Evolutionary conservation across 2,329 filamentous ascomycete genomes (phyloP).

Genomic region (Stromatinia cepivora): DNA sequence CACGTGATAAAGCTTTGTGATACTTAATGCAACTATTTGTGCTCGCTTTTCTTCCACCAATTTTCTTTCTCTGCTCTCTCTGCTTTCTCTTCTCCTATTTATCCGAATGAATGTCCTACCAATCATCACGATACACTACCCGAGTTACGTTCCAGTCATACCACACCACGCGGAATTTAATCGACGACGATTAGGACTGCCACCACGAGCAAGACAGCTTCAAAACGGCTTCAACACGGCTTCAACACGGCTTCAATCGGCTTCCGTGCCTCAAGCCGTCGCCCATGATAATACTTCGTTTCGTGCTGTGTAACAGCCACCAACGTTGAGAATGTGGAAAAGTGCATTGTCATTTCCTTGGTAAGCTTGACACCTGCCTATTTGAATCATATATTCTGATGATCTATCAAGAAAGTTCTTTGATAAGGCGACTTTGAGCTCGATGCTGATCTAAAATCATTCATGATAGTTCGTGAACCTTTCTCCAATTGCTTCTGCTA

Average conservation of each 20-base stretch:
- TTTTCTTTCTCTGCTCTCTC: not conserved
- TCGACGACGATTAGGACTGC: not conserved
- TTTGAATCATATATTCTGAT: not conserved
- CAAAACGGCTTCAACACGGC: not conserved
- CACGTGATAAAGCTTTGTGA: not conserved
- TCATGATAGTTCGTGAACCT: not conserved
- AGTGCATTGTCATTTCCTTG: not conserved
- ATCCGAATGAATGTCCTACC: not conserved
- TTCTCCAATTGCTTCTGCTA: not conserved
- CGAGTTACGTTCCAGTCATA: too few species aligned
- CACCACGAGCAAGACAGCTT: not conserved
- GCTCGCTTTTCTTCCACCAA: not conserved
- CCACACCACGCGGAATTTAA: not conserved
- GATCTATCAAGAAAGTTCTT: not conserved
- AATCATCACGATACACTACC: too few species aligned
- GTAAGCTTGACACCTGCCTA: constrained; percentile 7
- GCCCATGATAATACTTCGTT: not conserved
- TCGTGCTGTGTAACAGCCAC: not conserved
- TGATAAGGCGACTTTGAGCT: not conserved
- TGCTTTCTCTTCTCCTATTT: not conserved
- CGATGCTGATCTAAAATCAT: not conserved
- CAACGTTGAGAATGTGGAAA: not conserved
- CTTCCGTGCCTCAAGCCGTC: not conserved
- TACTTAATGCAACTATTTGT: not conserved
- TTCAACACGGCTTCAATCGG: not conserved